These are phyloP conservation scores for Eragrostis curvula DNA, from an alignment of 176 grass and related monocot species.

Conservation along the genomic window DNA sequence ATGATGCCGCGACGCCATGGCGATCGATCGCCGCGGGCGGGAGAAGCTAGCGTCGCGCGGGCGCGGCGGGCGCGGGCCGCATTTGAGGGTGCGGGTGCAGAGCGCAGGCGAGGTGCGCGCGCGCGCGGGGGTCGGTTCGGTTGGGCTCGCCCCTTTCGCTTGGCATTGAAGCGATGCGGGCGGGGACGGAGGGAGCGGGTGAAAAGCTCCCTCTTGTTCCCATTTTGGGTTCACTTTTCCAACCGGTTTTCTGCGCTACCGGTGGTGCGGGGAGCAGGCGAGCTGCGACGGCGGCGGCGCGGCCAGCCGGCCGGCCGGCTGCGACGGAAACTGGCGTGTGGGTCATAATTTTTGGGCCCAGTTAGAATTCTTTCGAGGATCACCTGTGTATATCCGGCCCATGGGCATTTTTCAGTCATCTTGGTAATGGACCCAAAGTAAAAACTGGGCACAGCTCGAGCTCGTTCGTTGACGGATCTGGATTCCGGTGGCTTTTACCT, in stretches of 20 bases:
- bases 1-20: constrained; percentile 47
- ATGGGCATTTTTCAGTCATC: no score
- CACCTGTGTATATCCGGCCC: no score
- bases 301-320: no score
- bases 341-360: no score
- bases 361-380: no score
- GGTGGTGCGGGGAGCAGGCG: not conserved
- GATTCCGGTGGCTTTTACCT: no score
- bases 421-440: no score
- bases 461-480: no score
- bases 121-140: constrained; percentile 4
- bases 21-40: not conserved
- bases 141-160: constrained; percentile 19
- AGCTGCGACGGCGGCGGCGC: no score
- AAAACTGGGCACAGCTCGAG: no score
- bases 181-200: constrained; percentile 14
- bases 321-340: no score
- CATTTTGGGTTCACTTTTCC: no score
- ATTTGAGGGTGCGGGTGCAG: not conserved
- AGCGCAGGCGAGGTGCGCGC: constrained; percentile 6
- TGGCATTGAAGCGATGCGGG: constrained; percentile 43
- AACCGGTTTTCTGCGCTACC: not conserved
- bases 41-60: constrained; percentile 6
- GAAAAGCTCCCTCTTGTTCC: constrained; percentile 3
- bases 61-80: not conserved